These are phyloP conservation scores for Phlegmacium glaucopus DNA, from an alignment of 768 basidiomycete genomes.

Conservation along the genomic window DNA sequence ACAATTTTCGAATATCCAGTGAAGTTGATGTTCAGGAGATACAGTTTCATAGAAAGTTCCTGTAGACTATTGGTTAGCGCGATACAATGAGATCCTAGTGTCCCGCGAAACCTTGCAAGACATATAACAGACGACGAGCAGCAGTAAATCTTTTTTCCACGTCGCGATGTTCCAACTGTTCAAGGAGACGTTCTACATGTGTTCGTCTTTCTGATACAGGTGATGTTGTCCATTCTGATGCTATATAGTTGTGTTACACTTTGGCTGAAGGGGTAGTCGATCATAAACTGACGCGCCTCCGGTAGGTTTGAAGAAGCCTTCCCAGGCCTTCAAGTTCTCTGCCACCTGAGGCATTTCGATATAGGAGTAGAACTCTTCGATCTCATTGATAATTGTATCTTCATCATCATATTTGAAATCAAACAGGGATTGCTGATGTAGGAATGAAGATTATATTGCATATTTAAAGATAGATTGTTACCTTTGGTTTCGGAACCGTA, in stretches of 20 bases:
- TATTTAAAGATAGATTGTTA: slow-evolving; percentile 23
- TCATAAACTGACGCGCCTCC: slow-evolving; percentile 50
- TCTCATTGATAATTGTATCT: slow-evolving; percentile 92
- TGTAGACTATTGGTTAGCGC: slow-evolving; percentile 22
- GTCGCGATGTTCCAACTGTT: slow-evolving; percentile 84
- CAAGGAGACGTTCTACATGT: slow-evolving; percentile 77
- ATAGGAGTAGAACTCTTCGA: slow-evolving; percentile 98
- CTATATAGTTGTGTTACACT: slow-evolving; percentile 8
- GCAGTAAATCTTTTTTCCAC: slow-evolving; percentile 83
- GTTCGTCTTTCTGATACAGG: slow-evolving; percentile 57
- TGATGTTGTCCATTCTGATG: slow-evolving; percentile 73
- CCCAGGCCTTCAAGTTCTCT: slow-evolving; percentile 86
- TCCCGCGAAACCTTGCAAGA: slow-evolving; percentile 73
- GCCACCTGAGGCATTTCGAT: slow-evolving; percentile 90
- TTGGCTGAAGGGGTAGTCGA: slow-evolving; percentile 1
- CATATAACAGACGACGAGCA: slow-evolving; percentile 83
- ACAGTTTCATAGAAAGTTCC: slow-evolving; percentile 90
- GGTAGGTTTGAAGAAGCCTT: slow-evolving; percentile 63
- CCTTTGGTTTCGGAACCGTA: slow-evolving; percentile 74
- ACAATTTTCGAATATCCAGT: slow-evolving; percentile 94
- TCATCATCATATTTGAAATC: slow-evolving; percentile 96
- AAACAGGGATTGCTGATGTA: slow-evolving; percentile 73
- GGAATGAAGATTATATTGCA: neutral
- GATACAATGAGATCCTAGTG: neutral
- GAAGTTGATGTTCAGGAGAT: slow-evolving; percentile 91